Evolutionary conservation across 345 rosid species (phyloP), one percentile per base, ranked within the genome.

Genomic region (Eucalyptus rudis): DNA sequence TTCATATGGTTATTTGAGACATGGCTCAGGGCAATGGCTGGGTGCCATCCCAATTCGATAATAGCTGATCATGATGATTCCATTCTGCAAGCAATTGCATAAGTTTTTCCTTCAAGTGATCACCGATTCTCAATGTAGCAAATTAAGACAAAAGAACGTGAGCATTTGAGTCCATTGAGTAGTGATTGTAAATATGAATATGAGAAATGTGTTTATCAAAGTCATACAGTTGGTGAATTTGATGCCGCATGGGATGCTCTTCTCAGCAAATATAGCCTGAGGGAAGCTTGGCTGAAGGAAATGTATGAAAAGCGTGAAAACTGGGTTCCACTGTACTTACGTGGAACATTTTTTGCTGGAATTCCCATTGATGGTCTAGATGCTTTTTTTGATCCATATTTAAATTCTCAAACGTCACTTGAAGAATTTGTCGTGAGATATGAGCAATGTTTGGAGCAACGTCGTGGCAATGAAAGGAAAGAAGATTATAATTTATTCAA

Each of bases 391-490:
- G 95, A 95, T 64, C 86, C 94, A 68, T 91, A 91, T 31, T 92
- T 95, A 59, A 94, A 90, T 80, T 93, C 93, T 66, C 92, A 94
- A 86, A 95, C 94, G 1, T 94, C 96, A 13, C 92, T 92, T 49
- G 90, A 87, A 59, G 99, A 96, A 71, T 96, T 97, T 86, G 88
- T 94, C 52, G 88, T 94, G 3, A 91, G 93, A 89, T 95, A 94
- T 85, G 97, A 95, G 62, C 95, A 93, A 90, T 93, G 92, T 43
- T 94, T 97, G 20, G 94, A 94, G 90, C 97, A 87, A 64, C 93
- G 94, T 27, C 93, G 96, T 1, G 97, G 96, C 88, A 97, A 97
- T 88, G 99, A 96, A 91, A 92, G 93, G 49, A 95, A 95, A 91
- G 97, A 96, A 90, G 99, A 97, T 92, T 96, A 95, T 86, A 95